These are phyloP conservation scores for Nymphaea colorata DNA, from an alignment of 164 flowering plant genomes.

Conservation along the genomic window DNA sequence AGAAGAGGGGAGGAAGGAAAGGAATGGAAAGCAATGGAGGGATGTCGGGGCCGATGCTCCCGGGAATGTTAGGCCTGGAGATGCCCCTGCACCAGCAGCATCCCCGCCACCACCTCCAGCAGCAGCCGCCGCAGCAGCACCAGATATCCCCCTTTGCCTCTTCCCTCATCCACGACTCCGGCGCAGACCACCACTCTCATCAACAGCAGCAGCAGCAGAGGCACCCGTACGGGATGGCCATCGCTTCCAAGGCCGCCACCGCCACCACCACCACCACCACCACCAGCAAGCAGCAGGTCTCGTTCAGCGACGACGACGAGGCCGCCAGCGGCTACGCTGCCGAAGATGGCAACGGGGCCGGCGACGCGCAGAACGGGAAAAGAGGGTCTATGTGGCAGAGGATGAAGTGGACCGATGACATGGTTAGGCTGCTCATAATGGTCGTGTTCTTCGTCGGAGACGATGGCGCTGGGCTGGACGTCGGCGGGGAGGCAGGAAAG, in stretches of 20 bases:
- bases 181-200: too few relatives aligned
- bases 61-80: slow-evolving; percentile 24
- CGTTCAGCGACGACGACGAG: slow-evolving; percentile 41
- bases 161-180: too few relatives aligned
- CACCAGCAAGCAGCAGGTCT: slow-evolving; percentile 17
- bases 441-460: slow-evolving; percentile 40
- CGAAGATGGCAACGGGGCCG: slow-evolving; percentile 22
- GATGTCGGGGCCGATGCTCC: slow-evolving; percentile 4
- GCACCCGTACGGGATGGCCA: not conserved
- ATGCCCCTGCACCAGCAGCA: slow-evolving; percentile 19
- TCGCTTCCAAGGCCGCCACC: slow-evolving; percentile 1
- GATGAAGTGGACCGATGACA: slow-evolving; percentile 78
- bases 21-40: slow-evolving; percentile 5
- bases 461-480: slow-evolving; percentile 28
- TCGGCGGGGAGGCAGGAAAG: slow-evolving; percentile 23
- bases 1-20: not conserved
- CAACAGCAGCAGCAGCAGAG: slow-evolving; percentile 6
- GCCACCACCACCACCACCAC: slow-evolving; percentile 2
- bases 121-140: not conserved
- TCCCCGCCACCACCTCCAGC: slow-evolving; percentile 10
- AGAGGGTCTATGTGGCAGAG: slow-evolving; percentile 68
- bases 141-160: not conserved
- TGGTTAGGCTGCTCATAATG: slow-evolving; percentile 60
- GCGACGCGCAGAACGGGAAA: not conserved
- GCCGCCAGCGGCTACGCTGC: slow-evolving; percentile 8